phyloP scores from a whole-genome alignment of 805 yeast genomes.

The Groenewaldozyma tartarivorans region DNA sequence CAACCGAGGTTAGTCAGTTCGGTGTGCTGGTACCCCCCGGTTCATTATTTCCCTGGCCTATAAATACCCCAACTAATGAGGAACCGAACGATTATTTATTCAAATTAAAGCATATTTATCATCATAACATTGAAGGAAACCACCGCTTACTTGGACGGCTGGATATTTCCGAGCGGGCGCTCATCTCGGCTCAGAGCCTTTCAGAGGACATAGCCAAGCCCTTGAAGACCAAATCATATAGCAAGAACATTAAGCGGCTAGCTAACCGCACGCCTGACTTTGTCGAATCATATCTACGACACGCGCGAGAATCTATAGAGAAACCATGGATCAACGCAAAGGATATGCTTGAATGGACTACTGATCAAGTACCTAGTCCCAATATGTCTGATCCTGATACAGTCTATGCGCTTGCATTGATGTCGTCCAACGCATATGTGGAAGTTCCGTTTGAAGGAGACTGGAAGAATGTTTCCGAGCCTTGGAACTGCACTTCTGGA shows the following conservation, averaged over 20 bases:
- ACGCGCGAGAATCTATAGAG: slow-evolving; percentile 30
- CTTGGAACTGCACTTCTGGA: slow-evolving; percentile 47
- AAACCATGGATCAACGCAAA: slow-evolving; percentile 9
- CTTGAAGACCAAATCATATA: slow-evolving; percentile 1
- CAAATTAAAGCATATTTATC: slow-evolving; percentile 47
- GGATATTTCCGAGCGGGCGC: slow-evolving; percentile 36
- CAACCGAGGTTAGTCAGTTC: no score
- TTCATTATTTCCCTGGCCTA: no score
- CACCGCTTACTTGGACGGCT: slow-evolving; percentile 38
- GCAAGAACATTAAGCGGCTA: slow-evolving; percentile 29
- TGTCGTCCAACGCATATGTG: slow-evolving; percentile 90
- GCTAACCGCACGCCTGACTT: slow-evolving; percentile 45
- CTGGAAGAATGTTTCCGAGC: slow-evolving; percentile 70
- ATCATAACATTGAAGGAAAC: slow-evolving; percentile 45
- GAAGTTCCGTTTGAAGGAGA: slow-evolving; percentile 66
- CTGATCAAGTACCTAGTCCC: slow-evolving; percentile 50
- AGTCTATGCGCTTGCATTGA: slow-evolving; percentile 62
- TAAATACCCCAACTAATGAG: no score
- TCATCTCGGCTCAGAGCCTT: neutral
- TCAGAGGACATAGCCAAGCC: neutral
- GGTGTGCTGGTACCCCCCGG: no score
- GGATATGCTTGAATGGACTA: slow-evolving; percentile 47
- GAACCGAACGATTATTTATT: no score
- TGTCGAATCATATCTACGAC: slow-evolving; percentile 56
- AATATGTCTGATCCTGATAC: slow-evolving; percentile 68